Percentiles rank a stretch among this genome's conserved stretches.
Evolutionary conservation across 345 rosid genomes (phyloP).

Genomic region (Citrus sinensis): DVS_A1.0 CM039164.1:25309001-25309500

Average conservation of each 20-base stretch:
- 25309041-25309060: background rate
- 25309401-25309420: no score
- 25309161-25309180: background rate
- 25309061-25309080: background rate
- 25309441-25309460: no score
- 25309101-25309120: background rate
- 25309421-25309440: no score
- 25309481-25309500: background rate
- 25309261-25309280: background rate
- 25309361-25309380: no score
- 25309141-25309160: background rate
- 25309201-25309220: background rate
- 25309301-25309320: constrained; percentile 8
- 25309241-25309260: constrained; percentile 5
- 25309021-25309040: no score
- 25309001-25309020: background rate
- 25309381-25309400: no score
- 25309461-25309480: no score
- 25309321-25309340: background rate
- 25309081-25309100: background rate
- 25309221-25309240: background rate
- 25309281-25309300: background rate
- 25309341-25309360: background rate
- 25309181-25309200: background rate
- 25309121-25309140: background rate